Conservation (phyloP, 2,329 filamentous ascomycete species). For the Furcasterigmium sp. region DNA sequence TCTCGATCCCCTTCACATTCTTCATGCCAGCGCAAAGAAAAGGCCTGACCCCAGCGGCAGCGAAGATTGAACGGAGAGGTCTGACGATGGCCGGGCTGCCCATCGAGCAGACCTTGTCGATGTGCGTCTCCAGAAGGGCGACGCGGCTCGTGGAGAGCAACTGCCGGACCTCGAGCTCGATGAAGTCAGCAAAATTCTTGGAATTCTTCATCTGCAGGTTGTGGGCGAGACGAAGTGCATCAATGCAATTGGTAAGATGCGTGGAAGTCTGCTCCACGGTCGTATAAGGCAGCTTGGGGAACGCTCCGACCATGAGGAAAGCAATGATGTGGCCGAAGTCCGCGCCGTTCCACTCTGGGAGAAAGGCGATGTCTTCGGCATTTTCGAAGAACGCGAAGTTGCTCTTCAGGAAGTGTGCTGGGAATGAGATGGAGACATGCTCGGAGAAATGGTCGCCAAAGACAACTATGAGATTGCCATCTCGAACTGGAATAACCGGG, state of each 20-base stretch:
- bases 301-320: constrained; percentile 5
- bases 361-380: background rate
- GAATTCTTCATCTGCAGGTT: background rate
- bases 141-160: constrained; percentile 3
- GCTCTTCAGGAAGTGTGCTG: background rate
- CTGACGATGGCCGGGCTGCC: background rate
- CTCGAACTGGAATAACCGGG: background rate
- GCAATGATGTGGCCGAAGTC: constrained; percentile 3
- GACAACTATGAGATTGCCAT: no score
- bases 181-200: background rate
- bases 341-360: background rate
- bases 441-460: background rate
- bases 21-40: background rate
- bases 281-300: constrained; percentile 1
- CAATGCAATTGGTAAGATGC: constrained; percentile 3
- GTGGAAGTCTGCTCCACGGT: background rate
- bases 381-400: constrained; percentile 2
- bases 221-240: constrained; percentile 1
- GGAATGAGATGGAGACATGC: constrained; percentile 2
- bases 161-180: constrained; percentile 5
- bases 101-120: background rate
- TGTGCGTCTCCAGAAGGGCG: background rate
- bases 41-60: constrained; percentile 6
- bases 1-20: background rate
- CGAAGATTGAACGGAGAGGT: background rate